Evolutionary conservation across 192 early-diverging fungal genomes (phyloP).

Genomic region (Podila horticola): DNA sequence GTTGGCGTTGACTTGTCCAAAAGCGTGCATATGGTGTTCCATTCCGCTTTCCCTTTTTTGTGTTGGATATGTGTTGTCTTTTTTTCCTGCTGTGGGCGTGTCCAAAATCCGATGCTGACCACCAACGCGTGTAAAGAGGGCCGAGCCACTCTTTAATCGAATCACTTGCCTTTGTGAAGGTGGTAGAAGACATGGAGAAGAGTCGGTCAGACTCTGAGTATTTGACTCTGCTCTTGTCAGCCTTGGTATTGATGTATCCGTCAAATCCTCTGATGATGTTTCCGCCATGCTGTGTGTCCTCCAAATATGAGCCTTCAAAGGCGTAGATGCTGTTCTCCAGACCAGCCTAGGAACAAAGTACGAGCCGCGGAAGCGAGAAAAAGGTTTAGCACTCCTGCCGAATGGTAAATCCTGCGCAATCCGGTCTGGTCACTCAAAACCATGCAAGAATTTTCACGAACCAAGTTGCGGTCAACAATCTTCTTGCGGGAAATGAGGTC

Average conservation of each 20-base stretch:
- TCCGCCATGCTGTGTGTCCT: conserved; percentile 84
- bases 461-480: conserved; percentile 80
- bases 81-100: no score
- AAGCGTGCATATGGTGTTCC: background rate
- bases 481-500: conserved; percentile 83
- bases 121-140: no score
- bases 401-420: no score
- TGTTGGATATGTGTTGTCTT: no score
- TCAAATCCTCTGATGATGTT: conserved; percentile 93
- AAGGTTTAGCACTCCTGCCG: background rate
- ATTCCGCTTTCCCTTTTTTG: background rate
- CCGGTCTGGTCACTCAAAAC: no score
- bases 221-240: conserved; percentile 69
- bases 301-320: conserved; percentile 90
- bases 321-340: conserved; percentile 85
- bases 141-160: background rate
- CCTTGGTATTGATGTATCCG: conserved; percentile 76
- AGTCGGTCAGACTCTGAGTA: conserved; percentile 85
- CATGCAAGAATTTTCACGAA: conserved; percentile 25
- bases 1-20: background rate
- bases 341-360: conserved; percentile 54
- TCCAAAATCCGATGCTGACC: no score
- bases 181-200: conserved; percentile 77
- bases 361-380: background rate
- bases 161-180: conserved; percentile 37